phyloP scores from a whole-genome alignment of 768 basidiomycete genomes.

The Podaxis sp. region DNA sequence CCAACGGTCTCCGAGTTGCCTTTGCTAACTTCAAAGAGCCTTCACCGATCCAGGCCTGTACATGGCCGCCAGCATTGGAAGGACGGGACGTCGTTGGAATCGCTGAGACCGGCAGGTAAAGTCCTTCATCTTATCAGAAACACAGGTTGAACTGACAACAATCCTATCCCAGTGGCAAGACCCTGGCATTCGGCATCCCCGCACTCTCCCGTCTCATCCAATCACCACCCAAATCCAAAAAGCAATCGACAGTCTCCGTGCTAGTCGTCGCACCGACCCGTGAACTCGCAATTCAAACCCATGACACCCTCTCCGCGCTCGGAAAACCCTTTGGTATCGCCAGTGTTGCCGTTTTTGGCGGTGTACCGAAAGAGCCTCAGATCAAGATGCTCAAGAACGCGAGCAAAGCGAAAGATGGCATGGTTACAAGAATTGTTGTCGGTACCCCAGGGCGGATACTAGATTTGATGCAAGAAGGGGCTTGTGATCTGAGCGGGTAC shows the following conservation, averaged over 20 bases:
- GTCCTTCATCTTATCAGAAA: background rate
- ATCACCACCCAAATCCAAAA: conserved; percentile 29
- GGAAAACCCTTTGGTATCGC: conserved; percentile 74
- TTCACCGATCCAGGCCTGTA: conserved; percentile 93
- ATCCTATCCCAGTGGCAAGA: conserved; percentile 73
- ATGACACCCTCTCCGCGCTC: conserved; percentile 74
- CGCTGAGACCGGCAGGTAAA: conserved; percentile 90
- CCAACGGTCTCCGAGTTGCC: conserved; percentile 56
- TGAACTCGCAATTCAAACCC: conserved; percentile 94
- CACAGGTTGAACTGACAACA: background rate
- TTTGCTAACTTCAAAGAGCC: conserved; percentile 80
- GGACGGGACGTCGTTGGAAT: conserved; percentile 92
- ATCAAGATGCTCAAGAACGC: conserved; percentile 61
- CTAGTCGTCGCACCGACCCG: conserved; percentile 93
- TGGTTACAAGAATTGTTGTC: conserved; percentile 76
- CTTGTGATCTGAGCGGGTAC: conserved; percentile 75
- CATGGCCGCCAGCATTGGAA: conserved; percentile 86
- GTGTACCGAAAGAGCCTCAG: conserved; percentile 89
- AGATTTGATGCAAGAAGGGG: conserved; percentile 88
- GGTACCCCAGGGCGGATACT: conserved; percentile 94
- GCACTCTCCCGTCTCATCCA: conserved; percentile 70
- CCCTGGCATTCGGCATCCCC: conserved; percentile 93
- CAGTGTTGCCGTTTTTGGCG: conserved; percentile 90
- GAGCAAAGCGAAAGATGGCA: conserved; percentile 45
- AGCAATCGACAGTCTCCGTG: conserved; percentile 47